Conservation (phyloP, 2,329 filamentous ascomycete genomes). For the Botrytis byssoidea region DNA sequence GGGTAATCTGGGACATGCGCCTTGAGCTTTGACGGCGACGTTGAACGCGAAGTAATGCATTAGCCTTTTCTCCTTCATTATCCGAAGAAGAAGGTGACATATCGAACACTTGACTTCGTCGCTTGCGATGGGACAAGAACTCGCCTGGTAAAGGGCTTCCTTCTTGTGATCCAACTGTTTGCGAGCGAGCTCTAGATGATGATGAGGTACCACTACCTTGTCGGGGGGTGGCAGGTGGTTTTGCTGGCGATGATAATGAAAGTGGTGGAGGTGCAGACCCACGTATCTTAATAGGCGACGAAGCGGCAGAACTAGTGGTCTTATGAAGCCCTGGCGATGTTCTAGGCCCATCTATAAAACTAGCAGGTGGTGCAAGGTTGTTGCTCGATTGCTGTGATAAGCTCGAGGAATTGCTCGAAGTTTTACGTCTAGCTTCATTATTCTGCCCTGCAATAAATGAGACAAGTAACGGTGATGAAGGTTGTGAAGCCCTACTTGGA, state of each 20-base stretch:
- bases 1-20: slow-evolving; percentile 84
- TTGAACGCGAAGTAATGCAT: slow-evolving; percentile 87
- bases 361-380: slow-evolving; percentile 64
- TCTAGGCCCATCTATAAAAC: slow-evolving; percentile 70
- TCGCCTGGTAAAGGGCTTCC: slow-evolving; percentile 72
- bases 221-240: slow-evolving; percentile 54
- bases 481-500: slow-evolving; percentile 79
- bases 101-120: slow-evolving; percentile 91
- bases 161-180: slow-evolving; percentile 93
- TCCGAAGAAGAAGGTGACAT: slow-evolving; percentile 97
- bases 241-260: slow-evolving; percentile 59
- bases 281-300: slow-evolving; percentile 58
- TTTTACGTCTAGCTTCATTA: slow-evolving; percentile 78
- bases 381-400: slow-evolving; percentile 74
- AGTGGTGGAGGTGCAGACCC: slow-evolving; percentile 47
- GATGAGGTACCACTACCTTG: slow-evolving; percentile 54
- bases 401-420: slow-evolving; percentile 83
- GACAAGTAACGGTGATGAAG: slow-evolving; percentile 88
- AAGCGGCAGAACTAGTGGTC: slow-evolving; percentile 51
- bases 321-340: slow-evolving; percentile 59
- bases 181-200: slow-evolving; percentile 74
- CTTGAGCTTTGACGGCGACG: slow-evolving; percentile 94
- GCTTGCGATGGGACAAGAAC: slow-evolving; percentile 74
- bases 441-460: slow-evolving; percentile 88
- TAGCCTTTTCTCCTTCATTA: slow-evolving; percentile 91